Base-by-base conservation (phyloP, 345 rosid species). In the Brassica carinata region DNA sequence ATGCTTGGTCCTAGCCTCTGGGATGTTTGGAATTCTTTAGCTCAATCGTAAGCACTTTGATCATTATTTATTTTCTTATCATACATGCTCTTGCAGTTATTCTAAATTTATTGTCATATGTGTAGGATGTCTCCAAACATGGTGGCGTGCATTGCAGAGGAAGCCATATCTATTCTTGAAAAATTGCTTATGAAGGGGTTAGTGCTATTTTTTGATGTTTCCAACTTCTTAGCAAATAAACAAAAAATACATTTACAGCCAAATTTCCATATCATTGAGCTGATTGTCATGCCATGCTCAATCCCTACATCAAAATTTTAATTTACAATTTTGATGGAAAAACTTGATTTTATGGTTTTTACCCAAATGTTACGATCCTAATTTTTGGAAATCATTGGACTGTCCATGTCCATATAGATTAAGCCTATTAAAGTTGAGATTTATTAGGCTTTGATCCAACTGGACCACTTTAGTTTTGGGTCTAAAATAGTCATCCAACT, bases 1-100 rank as follows among this genome's bases (percentile, higher is more conserved):
- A 92, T 93, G 82, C 90, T 96, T 76, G 97, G 97, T 36, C 98
- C 98, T 34, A 96, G 99, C 83, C 89, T 93, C 33, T 96, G 99
- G 98, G 98, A 96, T 85, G 92, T 96, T 48, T 96, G 99, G 98
- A 96, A 91, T 81, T 85, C 90, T 59, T 73, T 81, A 36, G 89
- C 89, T 63, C 96, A 91, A 79, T 88, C 96, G 93, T 91, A 91
- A 85, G 91, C 29, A 68, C 81, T 81, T 72, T 40, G 33, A 34
- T 69, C 29, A 13, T 26, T 63, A 8, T 71, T 29, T 65, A 34
- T 53, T 13, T 76, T 10, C 29, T 40, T 11, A 17, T 64, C 26
- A 34, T 62, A 14, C 19, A 11, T 76, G 78, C 34, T 23, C 64
- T 64, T 63, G 34, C 61, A 43, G 40, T 23, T 67, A 63, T 63